phyloP scores from a whole-genome alignment of 2,329 filamentous ascomycete genomes.

The Beauveria brongniartii region DNA sequence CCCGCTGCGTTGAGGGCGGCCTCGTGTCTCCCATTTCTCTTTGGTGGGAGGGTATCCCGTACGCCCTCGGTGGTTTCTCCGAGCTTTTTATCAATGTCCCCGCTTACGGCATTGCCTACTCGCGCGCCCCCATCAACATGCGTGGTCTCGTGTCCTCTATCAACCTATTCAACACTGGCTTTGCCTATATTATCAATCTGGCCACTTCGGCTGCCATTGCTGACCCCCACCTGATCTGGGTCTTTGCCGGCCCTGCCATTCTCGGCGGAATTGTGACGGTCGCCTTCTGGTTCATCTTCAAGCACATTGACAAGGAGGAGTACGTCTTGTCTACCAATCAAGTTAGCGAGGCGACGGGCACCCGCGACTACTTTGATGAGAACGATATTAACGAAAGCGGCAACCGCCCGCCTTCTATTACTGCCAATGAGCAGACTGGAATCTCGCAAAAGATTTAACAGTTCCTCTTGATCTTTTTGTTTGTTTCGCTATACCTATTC shows the following conservation, averaged over 20 bases:
- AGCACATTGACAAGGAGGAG: constrained; percentile 19
- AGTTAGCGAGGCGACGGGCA: constrained; percentile 15
- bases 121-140: constrained; percentile 43
- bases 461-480: neutral
- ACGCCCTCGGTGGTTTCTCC: constrained; percentile 21
- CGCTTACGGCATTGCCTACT: constrained; percentile 44
- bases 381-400: constrained; percentile 8
- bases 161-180: constrained; percentile 38
- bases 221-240: constrained; percentile 42
- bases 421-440: constrained; percentile 7
- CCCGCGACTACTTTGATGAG: constrained; percentile 8
- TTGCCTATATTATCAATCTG: constrained; percentile 38
- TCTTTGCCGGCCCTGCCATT: constrained; percentile 40
- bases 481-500: neutral
- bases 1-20: constrained; percentile 16
- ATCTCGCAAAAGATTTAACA: constrained; percentile 6
- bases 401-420: constrained; percentile 8
- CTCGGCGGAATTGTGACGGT: constrained; percentile 35
- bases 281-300: constrained; percentile 25
- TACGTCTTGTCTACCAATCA: constrained; percentile 19
- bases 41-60: constrained; percentile 19
- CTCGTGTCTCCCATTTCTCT: constrained; percentile 19
- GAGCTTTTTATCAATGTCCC: constrained; percentile 23
- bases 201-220: constrained; percentile 36
- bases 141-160: constrained; percentile 41